phyloP scores from a whole-genome alignment of 176 grass and related monocot genomes.

The Oryza nivara region DNA sequence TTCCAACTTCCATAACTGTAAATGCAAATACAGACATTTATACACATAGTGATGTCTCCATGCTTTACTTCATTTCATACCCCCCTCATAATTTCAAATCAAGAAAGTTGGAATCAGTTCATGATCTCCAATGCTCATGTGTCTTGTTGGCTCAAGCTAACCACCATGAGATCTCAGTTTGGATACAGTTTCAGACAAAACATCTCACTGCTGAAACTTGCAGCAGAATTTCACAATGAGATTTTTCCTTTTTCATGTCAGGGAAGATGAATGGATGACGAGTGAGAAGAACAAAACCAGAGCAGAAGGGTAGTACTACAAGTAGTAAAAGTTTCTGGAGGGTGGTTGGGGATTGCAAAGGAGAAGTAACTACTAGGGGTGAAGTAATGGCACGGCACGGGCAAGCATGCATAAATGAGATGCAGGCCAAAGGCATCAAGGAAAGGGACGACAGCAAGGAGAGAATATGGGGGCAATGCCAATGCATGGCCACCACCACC shows the following conservation, averaged over 20 bases:
- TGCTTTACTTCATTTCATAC: background rate
- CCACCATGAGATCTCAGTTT: background rate
- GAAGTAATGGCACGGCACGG: conserved; percentile 16
- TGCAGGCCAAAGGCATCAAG: conserved; percentile 27
- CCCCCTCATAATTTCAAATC: background rate
- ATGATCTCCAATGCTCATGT: background rate
- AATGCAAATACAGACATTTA: conserved; percentile 30
- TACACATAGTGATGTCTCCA: conserved; percentile 13
- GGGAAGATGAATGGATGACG: background rate
- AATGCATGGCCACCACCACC: background rate
- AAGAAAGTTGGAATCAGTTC: background rate
- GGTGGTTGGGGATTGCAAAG: conserved; percentile 33
- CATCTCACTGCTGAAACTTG: background rate
- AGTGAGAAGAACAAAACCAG: background rate
- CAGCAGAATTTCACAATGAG: background rate
- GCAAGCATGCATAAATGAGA: conserved; percentile 32
- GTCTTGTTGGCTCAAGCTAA: background rate
- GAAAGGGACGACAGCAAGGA: conserved; percentile 26
- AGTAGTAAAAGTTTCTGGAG: background rate
- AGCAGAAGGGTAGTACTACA: background rate
- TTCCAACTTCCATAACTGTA: conserved; percentile 42
- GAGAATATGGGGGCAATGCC: conserved; percentile 7
- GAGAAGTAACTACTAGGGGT: conserved; percentile 37
- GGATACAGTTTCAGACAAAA: conserved; percentile 7
- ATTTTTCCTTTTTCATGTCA: background rate